Conservation (phyloP, 2,329 filamentous ascomycete species). For the Exophiala calicioides region DNA sequence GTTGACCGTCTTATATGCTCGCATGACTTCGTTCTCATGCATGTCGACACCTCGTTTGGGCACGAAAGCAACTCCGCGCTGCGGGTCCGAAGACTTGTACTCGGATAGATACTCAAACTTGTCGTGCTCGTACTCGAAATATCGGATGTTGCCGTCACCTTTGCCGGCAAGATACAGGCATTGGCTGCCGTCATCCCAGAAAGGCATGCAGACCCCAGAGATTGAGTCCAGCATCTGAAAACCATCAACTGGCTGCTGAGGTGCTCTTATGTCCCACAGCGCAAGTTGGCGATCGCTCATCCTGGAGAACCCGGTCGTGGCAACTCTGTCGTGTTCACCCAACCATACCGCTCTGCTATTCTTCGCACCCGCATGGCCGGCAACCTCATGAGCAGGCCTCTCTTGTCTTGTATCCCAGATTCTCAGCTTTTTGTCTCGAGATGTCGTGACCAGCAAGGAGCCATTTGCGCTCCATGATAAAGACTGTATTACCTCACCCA, state of each 20-base stretch:
- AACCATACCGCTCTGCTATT: constrained; percentile 97
- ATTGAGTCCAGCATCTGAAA: constrained; percentile 92
- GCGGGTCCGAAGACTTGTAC: constrained; percentile 94
- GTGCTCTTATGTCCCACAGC: constrained; percentile 87
- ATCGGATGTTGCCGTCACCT: constrained; percentile 98
- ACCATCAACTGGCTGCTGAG: constrained; percentile 78
- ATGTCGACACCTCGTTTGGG: constrained; percentile 94
- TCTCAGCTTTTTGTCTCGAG: constrained; percentile 95
- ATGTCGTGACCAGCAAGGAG: constrained; percentile 83
- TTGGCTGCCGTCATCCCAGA: constrained; percentile 97
- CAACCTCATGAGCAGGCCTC: constrained; percentile 77
- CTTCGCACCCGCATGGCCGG: constrained; percentile 90
- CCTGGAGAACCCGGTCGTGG: constrained; percentile 93
- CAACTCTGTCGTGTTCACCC: constrained; percentile 93
- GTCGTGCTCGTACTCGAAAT: constrained; percentile 98
- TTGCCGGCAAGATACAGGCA: constrained; percentile 96
- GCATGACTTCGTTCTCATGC: constrained; percentile 94
- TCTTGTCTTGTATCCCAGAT: constrained; percentile 98
- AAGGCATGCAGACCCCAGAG: constrained; percentile 97
- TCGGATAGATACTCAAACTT: constrained; percentile 97
- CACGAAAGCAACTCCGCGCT: constrained; percentile 90
- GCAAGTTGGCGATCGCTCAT: constrained; percentile 98
- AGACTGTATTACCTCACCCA: constrained; percentile 90
- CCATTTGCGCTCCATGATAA: constrained; percentile 94
- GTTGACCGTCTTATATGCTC: constrained; percentile 95